Evolutionary conservation across 1,284 basidiomycete genomes (phyloP).

Genomic region (Apiotrichum siamense): DNA sequence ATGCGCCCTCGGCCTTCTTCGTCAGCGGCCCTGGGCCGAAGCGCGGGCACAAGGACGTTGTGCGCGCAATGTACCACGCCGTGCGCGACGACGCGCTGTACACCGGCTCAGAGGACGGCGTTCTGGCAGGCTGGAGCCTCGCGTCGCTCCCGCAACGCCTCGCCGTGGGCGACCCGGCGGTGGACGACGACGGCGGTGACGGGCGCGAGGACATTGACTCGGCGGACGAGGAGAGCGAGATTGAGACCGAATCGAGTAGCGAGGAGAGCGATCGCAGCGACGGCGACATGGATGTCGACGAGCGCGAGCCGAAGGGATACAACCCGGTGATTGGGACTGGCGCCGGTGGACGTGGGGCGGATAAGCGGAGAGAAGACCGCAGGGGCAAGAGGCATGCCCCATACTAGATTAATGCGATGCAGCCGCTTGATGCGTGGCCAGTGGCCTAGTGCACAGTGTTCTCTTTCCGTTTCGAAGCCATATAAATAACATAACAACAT

Average conservation of each 20-base stretch:
- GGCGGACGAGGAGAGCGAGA: slow-evolving; percentile 38
- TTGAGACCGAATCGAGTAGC: slow-evolving; percentile 29
- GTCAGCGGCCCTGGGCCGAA: slow-evolving; percentile 27
- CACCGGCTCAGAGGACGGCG: slow-evolving; percentile 47
- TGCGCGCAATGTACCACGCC: slow-evolving; percentile 44
- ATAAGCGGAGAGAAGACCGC: background rate
- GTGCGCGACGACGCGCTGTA: slow-evolving; percentile 42
- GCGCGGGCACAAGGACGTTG: slow-evolving; percentile 45
- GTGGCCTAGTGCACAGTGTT: too few species aligned
- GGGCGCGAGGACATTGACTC: slow-evolving; percentile 27
- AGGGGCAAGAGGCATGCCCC: slow-evolving; percentile 15
- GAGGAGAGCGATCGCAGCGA: slow-evolving; percentile 9
- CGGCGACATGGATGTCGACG: slow-evolving; percentile 11
- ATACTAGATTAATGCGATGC: too few species aligned
- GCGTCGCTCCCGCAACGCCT: slow-evolving; percentile 27
- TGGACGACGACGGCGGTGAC: slow-evolving; percentile 41
- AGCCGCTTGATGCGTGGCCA: too few species aligned
- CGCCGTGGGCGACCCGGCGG: slow-evolving; percentile 33
- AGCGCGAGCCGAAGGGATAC: background rate
- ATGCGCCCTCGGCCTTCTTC: slow-evolving; percentile 40
- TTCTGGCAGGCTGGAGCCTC: slow-evolving; percentile 46
- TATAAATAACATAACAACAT: background rate
- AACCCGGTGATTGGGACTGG: slow-evolving; percentile 3
- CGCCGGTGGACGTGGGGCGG: too few species aligned
- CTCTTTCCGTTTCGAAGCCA: too few species aligned